Base-by-base conservation (phyloP, 306 rosid genomes). In the Crataegus laevigata region DNA sequence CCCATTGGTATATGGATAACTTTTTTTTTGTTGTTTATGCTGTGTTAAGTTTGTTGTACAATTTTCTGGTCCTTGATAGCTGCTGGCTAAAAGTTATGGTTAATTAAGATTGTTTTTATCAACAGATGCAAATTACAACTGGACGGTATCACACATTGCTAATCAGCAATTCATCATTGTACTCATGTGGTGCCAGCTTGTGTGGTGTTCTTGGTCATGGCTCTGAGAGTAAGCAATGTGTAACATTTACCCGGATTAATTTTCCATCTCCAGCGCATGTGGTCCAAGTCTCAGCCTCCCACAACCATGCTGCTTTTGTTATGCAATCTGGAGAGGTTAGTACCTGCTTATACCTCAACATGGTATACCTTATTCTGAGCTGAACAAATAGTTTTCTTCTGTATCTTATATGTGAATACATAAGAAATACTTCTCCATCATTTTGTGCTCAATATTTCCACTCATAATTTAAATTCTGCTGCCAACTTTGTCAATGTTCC, bases 181-280 rank as follows among this genome's bases (percentile, higher is more conserved):
- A 94, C 78, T 88, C 98, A 15, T 91, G 97, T 67, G 98, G 96
- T 79, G 90, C 91, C 77, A 84, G 91, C 68, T 88, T 91, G 82
- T 91, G 91, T 75, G 97, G 98, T 58, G 93, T 90, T 77, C 97
- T 94, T 71, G 98, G 98, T 76, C 97, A 94, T 76, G 98, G 97
- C 25, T 75, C 88, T 38, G 91, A 88, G 82, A 85, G 93, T 63
- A 94, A 92, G 55, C 97, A 83, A 81, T 87, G 91, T 83, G 91
- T 87, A 57, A 76, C 94, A 28, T 85, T 94, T 75, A 90, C 93
- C 26, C 86, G 84, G 77, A 85, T 94, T 45, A 79, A 70, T 55
- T 86, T 91, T 77, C 96, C 96, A 52, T 81, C 86, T 75, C 77
- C 81, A 81, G 88, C 86, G 4, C 80, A 79, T 5, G 91, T 94